Percentiles rank a stretch among this genome's conserved stretches.
Conservation (phyloP, 2,329 filamentous ascomycete species). For the Pyricularia grisea region DNA sequence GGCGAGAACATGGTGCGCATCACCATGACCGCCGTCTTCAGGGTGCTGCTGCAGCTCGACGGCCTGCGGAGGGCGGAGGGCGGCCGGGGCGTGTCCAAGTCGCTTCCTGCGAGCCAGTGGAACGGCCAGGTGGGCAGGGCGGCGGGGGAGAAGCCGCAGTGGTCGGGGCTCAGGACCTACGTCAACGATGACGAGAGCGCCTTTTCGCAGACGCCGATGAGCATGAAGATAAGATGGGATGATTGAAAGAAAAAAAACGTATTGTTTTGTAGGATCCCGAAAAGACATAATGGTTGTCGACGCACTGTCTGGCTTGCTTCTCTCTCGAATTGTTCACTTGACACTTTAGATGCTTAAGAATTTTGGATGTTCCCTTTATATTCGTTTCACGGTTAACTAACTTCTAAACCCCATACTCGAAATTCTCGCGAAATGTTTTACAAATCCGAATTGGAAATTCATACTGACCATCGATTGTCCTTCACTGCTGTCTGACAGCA, state of each 20-base stretch:
- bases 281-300: too few species aligned
- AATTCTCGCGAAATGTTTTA: too few species aligned
- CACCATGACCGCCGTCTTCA: slow-evolving; percentile 14
- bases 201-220: slow-evolving; percentile 14
- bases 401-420: too few species aligned
- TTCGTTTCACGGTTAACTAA: too few species aligned
- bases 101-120: slow-evolving; percentile 12
- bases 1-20: slow-evolving; percentile 32
- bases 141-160: slow-evolving; percentile 3
- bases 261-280: too few species aligned
- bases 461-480: too few species aligned
- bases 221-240: slow-evolving; percentile 15
- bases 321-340: too few species aligned
- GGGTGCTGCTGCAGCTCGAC: slow-evolving; percentile 14
- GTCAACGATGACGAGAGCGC: slow-evolving; percentile 17
- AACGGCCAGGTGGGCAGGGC: slow-evolving; percentile 12
- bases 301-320: too few species aligned
- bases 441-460: too few species aligned
- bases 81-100: slow-evolving; percentile 14
- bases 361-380: too few species aligned
- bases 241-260: slow-evolving; percentile 1
- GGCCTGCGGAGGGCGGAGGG: slow-evolving; percentile 15
- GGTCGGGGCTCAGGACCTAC: slow-evolving; percentile 14
- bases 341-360: too few species aligned
- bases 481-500: too few species aligned